phyloP scores from a whole-genome alignment of 768 basidiomycete genomes.

The Russula ochroleuca region DNA sequence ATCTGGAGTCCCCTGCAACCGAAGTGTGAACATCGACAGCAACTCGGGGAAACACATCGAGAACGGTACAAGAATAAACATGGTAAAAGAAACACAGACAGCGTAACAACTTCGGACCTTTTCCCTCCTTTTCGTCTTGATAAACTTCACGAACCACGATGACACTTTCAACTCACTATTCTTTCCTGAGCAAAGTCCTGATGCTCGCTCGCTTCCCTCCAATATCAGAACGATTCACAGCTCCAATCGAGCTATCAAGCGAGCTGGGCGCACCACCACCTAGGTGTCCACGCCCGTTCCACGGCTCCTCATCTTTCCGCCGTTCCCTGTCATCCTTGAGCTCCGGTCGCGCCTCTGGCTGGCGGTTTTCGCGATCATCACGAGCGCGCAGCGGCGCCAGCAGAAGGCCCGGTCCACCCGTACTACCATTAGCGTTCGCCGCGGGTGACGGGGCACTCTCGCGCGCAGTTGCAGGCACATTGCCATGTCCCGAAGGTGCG shows the following conservation, averaged over 20 bases:
- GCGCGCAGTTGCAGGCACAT: conserved; percentile 5
- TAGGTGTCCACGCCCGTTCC: conserved; percentile 7
- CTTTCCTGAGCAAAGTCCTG: conserved; percentile 18
- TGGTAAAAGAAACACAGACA: background rate
- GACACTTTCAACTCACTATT: background rate
- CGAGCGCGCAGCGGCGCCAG: conserved; percentile 20
- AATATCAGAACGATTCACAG: background rate
- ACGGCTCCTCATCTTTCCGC: conserved; percentile 16
- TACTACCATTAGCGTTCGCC: background rate
- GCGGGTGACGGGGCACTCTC: conserved; percentile 9
- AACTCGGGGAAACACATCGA: background rate
- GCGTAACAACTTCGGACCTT: background rate
- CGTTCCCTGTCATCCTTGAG: conserved; percentile 23
- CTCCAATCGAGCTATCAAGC: background rate
- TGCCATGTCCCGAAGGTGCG: conserved; percentile 9
- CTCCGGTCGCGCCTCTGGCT: conserved; percentile 15
- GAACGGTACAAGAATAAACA: conserved; percentile 5
- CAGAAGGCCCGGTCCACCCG: conserved; percentile 15
- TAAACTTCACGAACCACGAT: background rate
- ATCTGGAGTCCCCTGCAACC: conserved; percentile 1
- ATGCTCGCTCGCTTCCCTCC: conserved; percentile 22
- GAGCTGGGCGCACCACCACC: conserved; percentile 1
- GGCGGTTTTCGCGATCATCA: conserved; percentile 14
- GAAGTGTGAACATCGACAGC: background rate
- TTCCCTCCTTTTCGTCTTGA: background rate